phyloP scores from a whole-genome alignment of 129 eudicot genomes.

The Tagetes patula region DNA sequence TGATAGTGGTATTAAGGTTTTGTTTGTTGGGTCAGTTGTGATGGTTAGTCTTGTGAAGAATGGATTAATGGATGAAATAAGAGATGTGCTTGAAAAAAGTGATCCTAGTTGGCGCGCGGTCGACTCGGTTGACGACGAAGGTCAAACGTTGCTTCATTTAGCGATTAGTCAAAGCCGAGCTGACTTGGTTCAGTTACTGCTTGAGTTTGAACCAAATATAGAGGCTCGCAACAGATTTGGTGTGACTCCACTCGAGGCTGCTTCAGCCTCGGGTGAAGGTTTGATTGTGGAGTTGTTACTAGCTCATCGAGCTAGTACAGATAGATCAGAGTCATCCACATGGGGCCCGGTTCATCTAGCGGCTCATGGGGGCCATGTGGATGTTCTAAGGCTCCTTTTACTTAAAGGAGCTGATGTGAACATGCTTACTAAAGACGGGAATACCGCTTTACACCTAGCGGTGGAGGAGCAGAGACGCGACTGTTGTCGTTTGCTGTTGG shows the following conservation, averaged over 20 bases:
- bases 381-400: constrained; percentile 61
- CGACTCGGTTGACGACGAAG: constrained; percentile 61
- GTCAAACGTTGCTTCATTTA: constrained; percentile 67
- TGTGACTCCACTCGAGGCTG: constrained; percentile 66
- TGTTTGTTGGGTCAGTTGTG: constrained; percentile 74
- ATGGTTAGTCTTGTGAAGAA: constrained; percentile 53
- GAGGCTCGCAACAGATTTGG: constrained; percentile 53
- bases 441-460: constrained; percentile 67
- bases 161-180: constrained; percentile 61
- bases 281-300: constrained; percentile 69
- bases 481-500: constrained; percentile 50
- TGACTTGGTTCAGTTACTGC: constrained; percentile 65
- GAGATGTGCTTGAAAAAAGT: constrained; percentile 66
- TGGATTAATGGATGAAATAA: constrained; percentile 56
- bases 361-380: constrained; percentile 54
- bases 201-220: constrained; percentile 63
- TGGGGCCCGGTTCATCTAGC: constrained; percentile 76
- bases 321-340: constrained; percentile 46
- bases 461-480: constrained; percentile 67
- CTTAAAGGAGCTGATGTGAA: constrained; percentile 50
- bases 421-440: constrained; percentile 57
- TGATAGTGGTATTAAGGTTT: constrained; percentile 63
- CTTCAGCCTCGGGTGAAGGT: constrained; percentile 55
- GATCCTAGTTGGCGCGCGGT: constrained; percentile 58
- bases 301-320: constrained; percentile 52